A percentile compares a stretch with the other conserved stretches of the same genome.
These are phyloP conservation scores for Apophysomyces variabilis DNA, from an alignment of 371 early-diverging fungal genomes.

Conservation along the genomic window DNA sequence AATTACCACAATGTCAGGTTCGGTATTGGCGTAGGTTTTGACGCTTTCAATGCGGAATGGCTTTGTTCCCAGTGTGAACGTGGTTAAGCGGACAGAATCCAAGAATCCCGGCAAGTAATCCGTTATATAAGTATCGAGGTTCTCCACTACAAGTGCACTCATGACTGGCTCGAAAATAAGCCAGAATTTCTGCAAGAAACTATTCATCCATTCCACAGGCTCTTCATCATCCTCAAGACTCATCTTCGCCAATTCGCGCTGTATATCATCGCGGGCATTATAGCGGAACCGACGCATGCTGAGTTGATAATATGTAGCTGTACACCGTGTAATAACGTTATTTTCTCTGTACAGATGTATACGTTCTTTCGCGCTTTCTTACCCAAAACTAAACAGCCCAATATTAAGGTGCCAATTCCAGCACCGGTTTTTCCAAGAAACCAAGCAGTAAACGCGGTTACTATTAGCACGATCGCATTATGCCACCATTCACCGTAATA, in stretches of 20 bases:
- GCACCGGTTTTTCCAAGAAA: constrained; percentile 39
- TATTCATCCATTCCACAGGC: constrained; percentile 97
- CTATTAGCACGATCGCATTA: constrained; percentile 33
- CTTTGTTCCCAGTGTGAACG: constrained; percentile 96
- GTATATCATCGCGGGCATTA: constrained; percentile 70
- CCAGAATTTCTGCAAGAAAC: constrained; percentile 88
- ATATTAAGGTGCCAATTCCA: constrained; percentile 46
- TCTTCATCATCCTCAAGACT: constrained; percentile 67
- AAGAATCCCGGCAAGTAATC: constrained; percentile 88
- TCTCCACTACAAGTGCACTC: constrained; percentile 75
- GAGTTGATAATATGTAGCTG: constrained; percentile 71
- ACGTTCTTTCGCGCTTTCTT: constrained; percentile 12
- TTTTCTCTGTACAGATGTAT: neutral
- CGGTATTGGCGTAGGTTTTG: constrained; percentile 74
- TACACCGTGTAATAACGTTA: neutral
- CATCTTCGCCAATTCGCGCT: constrained; percentile 58
- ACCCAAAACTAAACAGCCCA: constrained; percentile 53
- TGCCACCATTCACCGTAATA: constrained; percentile 43
- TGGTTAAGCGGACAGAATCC: constrained; percentile 87
- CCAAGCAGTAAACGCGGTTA: constrained; percentile 40
- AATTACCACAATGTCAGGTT: constrained; percentile 81
- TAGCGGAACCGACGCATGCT: constrained; percentile 67
- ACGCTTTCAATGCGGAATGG: constrained; percentile 92
- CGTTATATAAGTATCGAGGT: constrained; percentile 74
- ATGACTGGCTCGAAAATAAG: constrained; percentile 92